A percentile compares a stretch with the other conserved stretches of the same genome.
Evolutionary conservation across 768 basidiomycete genomes (phyloP).

Genomic region (Boletus edulis): DNA sequence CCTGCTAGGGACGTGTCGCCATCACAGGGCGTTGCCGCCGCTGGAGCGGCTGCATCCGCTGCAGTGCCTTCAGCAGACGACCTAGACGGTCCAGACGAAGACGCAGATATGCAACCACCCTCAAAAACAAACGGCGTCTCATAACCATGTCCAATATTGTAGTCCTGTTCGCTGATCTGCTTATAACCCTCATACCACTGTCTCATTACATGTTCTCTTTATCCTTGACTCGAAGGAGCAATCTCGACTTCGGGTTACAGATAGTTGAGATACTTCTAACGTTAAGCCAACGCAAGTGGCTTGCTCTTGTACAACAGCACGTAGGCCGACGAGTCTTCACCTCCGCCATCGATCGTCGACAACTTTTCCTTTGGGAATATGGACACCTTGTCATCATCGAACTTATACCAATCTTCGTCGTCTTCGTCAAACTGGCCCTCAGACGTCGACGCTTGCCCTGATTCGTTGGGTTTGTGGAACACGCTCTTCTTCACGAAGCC

Average conservation of each 20-base stretch:
- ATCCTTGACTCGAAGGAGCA: neutral
- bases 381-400: conserved; percentile 94
- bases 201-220: conserved; percentile 5
- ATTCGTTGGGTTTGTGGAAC: conserved; percentile 42
- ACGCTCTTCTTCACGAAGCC: conserved; percentile 82
- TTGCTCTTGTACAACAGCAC: conserved; percentile 83
- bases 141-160: conserved; percentile 5
- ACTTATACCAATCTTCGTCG: conserved; percentile 92
- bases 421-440: conserved; percentile 21
- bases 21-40: conserved; percentile 41
- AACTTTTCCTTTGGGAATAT: conserved; percentile 85
- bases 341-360: conserved; percentile 83
- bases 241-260: conserved; percentile 11
- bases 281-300: conserved; percentile 30
- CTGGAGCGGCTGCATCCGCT: conserved; percentile 67
- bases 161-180: neutral
- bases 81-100: conserved; percentile 45
- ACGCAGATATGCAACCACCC: conserved; percentile 12
- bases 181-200: conserved; percentile 15
- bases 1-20: conserved; percentile 60
- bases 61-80: conserved; percentile 74
- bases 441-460: neutral
- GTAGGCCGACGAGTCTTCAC: conserved; percentile 87
- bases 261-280: conserved; percentile 15
- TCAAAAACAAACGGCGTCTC: conserved; percentile 25